Base-by-base conservation (phyloP, 2,329 filamentous ascomycete genomes). In the Aureobasidium pullulans region DNA sequence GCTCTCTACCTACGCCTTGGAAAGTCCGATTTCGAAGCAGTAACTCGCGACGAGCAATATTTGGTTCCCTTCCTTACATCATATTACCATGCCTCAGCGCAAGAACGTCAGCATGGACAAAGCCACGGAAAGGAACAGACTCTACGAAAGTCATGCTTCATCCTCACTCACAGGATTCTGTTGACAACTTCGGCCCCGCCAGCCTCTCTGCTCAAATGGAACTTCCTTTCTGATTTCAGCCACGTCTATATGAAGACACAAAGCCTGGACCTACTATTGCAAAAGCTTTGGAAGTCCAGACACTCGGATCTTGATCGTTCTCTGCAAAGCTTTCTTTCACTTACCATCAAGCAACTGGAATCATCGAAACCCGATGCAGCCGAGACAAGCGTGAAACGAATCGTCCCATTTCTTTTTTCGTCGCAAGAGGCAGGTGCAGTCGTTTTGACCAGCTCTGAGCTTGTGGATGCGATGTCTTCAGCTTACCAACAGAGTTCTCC, bases 371-470 rank as follows among this genome's bases (percentile, higher is more conserved):
- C 86, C 4, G 79, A 78, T 40, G 71, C 74, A 6, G 77, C 83
- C 0, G 83, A 88, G 66, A 70, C 71, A 1, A 76, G 76, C 0
- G 75, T 91, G 34, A 77, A 78, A 48, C 75, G 76, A 9, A 68
- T 90, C n/a, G 88, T 84, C 61, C 79, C 84, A 52, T 73, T 92
- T 4, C 73, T 90, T 5, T 79, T 84, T 64, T 77, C 76, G 6
- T 89, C 85, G 5, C 77, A 83, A 0, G 76, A 79, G 28, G 75
- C 75, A 46, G 82, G 79, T 32, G 72, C 76, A 6, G 78, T 89
- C 65, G 86, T 96, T 66, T 82, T 96, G 65, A 88, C 88, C 0
- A 93, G 93, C 1, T 91, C 88, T 53, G 93, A 96, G 72, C 93
- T 94, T 66, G 73, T 96, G 19, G 93, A 96, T 70, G 84, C 87